A percentile compares a stretch with the other conserved stretches of the same genome.
These are phyloP conservation scores for Lactifluus subvellereus DNA, from an alignment of 768 basidiomycete species.

Conservation along the genomic window DNA sequence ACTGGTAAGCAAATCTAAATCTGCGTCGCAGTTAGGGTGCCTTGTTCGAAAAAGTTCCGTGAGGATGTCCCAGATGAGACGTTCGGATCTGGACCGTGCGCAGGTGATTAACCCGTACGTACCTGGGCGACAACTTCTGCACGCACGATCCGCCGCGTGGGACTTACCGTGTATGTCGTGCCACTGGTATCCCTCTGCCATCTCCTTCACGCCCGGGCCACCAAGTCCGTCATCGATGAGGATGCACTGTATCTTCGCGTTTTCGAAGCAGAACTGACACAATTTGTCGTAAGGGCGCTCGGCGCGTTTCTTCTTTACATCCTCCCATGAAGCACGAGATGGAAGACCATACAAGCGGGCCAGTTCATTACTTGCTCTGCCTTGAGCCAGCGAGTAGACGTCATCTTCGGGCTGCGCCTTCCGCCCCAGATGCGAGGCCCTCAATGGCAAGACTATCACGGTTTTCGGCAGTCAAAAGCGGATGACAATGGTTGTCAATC, in stretches of 20 bases:
- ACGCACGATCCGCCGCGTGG: slow-evolving; percentile 57
- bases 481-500: too few relatives aligned
- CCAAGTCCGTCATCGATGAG: slow-evolving; percentile 72
- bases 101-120: slow-evolving; percentile 6
- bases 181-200: slow-evolving; percentile 51
- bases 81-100: neutral
- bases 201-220: slow-evolving; percentile 26
- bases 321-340: slow-evolving; percentile 48
- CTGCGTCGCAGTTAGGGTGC: neutral
- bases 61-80: neutral
- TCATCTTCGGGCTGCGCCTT: slow-evolving; percentile 47
- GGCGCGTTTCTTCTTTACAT: slow-evolving; percentile 43
- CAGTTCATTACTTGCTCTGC: slow-evolving; percentile 53
- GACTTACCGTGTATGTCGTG: slow-evolving; percentile 54
- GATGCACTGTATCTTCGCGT: slow-evolving; percentile 58
- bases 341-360: slow-evolving; percentile 42
- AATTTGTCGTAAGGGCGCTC: slow-evolving; percentile 48
- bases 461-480: slow-evolving; percentile 29
- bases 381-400: slow-evolving; percentile 49
- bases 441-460: slow-evolving; percentile 52
- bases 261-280: slow-evolving; percentile 49
- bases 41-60: neutral
- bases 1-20: neutral
- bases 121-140: slow-evolving; percentile 71
- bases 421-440: slow-evolving; percentile 60